Evolutionary conservation across 2,329 filamentous ascomycete genomes (phyloP), one percentile per base, ranked within the genome.

Genomic region (Triangularia verruculosa): DNA sequence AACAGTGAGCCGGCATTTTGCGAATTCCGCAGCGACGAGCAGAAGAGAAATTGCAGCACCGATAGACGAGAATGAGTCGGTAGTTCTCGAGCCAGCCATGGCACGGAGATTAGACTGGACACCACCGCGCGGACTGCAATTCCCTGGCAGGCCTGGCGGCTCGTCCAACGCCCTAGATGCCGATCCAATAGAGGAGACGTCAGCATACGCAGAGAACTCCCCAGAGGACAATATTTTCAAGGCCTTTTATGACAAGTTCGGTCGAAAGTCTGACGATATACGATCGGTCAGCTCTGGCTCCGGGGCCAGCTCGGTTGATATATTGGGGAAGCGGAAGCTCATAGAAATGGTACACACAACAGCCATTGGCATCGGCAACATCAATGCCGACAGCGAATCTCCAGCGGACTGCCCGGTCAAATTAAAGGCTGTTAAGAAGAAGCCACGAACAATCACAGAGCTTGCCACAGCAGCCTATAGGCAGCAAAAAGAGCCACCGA

Each of bases 401-500:
- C 66, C 62, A 12, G 65, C 72, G 52, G 73, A 70, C 17, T 75
- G 76, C 1, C 76, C 76, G 0, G 67, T 70, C 1, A 86, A 84
- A 71, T 72, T 76, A 22, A 89, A 86, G 68, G 78, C 80, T 4
- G 77, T 82, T 3, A 87, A 86, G 74, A 92, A 90, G 76, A 93
- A 89, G 74, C 77, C 87, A 0, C 86, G 86, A 47, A 96, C 92
- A 0, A 88, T 96, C 62, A 96, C 92, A 0, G 90, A 87, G 47
- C 78, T 91, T 57, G 90, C 91, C 11, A 94, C 88, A 1, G 88
- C 90, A 12, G 86, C 86, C 4, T 95, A 93, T 71, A 73, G 73
- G 12, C 74, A 78, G 24, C 72, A 77, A 2, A 72, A 74, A 3
- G 71, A 67, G 53, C 74, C 30, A 1, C n/a, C 57, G 13, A 66